Evolutionary conservation across 371 early-diverging fungal species (phyloP).

Genomic region (Actinomortierella ambigua): DNA sequence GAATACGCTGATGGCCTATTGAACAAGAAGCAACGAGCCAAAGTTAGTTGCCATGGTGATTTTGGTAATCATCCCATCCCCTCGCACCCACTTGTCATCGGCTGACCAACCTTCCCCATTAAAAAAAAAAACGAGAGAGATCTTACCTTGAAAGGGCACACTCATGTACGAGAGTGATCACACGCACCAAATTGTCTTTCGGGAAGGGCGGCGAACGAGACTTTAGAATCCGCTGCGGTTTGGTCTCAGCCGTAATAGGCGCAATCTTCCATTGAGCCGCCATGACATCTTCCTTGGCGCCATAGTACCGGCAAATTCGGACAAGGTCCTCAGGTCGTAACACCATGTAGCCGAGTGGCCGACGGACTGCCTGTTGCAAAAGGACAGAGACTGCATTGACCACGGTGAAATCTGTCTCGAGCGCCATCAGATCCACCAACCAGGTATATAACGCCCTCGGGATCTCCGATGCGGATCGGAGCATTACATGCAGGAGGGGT

Average conservation of each 20-base stretch:
- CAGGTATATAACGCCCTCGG: slow-evolving; percentile 34
- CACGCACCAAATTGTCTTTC: too few species aligned
- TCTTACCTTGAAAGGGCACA: background rate
- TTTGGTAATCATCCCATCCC: too few species aligned
- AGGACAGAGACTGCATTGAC: too few species aligned
- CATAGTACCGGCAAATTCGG: slow-evolving; percentile 17
- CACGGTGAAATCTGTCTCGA: slow-evolving; percentile 9
- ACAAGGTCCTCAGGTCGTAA: slow-evolving; percentile 18
- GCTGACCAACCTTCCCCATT: too few species aligned
- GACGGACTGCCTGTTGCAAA: too few species aligned
- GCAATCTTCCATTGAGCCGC: slow-evolving; percentile 20
- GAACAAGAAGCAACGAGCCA: too few species aligned
- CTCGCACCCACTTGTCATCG: too few species aligned
- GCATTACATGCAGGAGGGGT: slow-evolving; percentile 17
- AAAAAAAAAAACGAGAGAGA: background rate
- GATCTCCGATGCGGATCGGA: slow-evolving; percentile 30
- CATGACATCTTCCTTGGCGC: slow-evolving; percentile 25
- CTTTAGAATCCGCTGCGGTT: slow-evolving; percentile 12
- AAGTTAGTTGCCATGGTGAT: too few species aligned
- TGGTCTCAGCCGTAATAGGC: slow-evolving; percentile 22
- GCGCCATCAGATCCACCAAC: slow-evolving; percentile 26
- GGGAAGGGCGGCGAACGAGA: too few species aligned
- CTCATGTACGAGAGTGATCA: slow-evolving; percentile 2
- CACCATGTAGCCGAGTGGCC: too few species aligned
- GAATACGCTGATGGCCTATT: background rate